Percentiles rank a stretch among this genome's conserved stretches.
These are phyloP conservation scores for Plectosphaerella plurivora DNA, from an alignment of 2,329 filamentous ascomycete genomes.

Conservation along the genomic window DNA sequence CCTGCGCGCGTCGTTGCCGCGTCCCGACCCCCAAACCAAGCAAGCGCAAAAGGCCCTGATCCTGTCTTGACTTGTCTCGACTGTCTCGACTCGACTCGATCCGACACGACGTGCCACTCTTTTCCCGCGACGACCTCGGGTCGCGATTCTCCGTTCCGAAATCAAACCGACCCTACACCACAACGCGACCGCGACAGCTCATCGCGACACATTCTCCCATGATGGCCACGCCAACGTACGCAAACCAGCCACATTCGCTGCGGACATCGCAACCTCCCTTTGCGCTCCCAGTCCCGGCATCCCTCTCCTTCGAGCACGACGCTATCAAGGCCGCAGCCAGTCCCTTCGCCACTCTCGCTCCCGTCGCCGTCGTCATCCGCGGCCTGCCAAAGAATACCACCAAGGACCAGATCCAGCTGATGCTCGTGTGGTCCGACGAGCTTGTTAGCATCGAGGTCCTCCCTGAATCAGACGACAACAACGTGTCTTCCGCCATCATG, in stretches of 20 bases:
- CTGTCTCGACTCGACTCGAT: no score
- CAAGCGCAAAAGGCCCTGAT: no score
- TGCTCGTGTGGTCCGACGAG: conserved; percentile 57
- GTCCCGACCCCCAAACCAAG: no score
- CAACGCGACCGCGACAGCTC: conserved; percentile 16
- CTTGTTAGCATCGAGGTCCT: conserved; percentile 47
- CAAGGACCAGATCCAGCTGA: conserved; percentile 48
- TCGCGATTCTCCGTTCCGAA: conserved; percentile 13
- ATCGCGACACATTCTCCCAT: conserved; percentile 8
- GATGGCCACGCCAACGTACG: conserved; percentile 42
- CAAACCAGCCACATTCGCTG: conserved; percentile 34
- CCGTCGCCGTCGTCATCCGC: conserved; percentile 45
- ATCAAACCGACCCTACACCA: conserved; percentile 21
- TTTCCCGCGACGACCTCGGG: conserved; percentile 17
- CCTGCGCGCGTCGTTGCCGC: no score
- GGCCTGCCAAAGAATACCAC: conserved; percentile 49
- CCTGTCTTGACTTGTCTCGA: no score
- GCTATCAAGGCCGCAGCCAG: conserved; percentile 32
- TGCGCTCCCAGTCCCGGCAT: conserved; percentile 23
- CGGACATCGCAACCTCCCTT: conserved; percentile 28
- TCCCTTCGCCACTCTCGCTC: conserved; percentile 29
- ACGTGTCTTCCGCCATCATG: conserved; percentile 47
- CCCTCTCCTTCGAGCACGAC: conserved; percentile 36
- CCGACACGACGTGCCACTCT: conserved; percentile 5
- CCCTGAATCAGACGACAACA: conserved; percentile 43